A percentile compares a stretch with the other conserved stretches of the same genome.
phyloP scores from a whole-genome alignment of 2,329 filamentous ascomycete species.

The Aspergillus awamori region DNA sequence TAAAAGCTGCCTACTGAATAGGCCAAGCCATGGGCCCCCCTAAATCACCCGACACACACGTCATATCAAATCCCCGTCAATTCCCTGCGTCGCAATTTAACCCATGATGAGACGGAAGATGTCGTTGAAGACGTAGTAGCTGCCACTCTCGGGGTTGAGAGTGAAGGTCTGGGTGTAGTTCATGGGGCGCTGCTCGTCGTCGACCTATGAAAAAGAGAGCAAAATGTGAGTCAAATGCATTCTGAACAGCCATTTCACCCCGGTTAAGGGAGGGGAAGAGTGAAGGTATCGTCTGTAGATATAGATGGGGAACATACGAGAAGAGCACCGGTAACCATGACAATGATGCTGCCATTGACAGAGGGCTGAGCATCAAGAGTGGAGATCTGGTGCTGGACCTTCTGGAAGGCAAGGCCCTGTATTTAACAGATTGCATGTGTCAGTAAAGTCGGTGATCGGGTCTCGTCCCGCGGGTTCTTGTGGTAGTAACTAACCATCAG shows the following conservation, averaged over 20 bases:
- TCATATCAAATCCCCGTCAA: background rate
- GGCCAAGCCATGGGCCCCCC: background rate
- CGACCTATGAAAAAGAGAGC: too few relatives aligned
- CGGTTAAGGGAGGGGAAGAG: too few relatives aligned
- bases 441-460: too few relatives aligned
- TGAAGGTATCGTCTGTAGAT: too few relatives aligned
- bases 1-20: background rate
- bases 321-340: conserved; percentile 85
- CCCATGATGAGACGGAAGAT: conserved; percentile 78
- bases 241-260: too few relatives aligned
- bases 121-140: conserved; percentile 91
- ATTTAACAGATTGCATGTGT: too few relatives aligned
- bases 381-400: conserved; percentile 75
- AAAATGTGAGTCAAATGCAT: too few relatives aligned
- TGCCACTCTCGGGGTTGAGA: conserved; percentile 70
- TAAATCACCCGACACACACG: background rate
- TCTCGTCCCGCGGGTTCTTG: too few relatives aligned
- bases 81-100: background rate
- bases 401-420: conserved; percentile 76
- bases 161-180: conserved; percentile 91
- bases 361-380: conserved; percentile 85
- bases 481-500: conserved; percentile 76
- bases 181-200: conserved; percentile 84
- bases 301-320: too few relatives aligned
- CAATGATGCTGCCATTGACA: conserved; percentile 71